Evolutionary conservation across 1,139 yeast genomes (phyloP).

Genomic region (Geotrichum fermentans): DNA sequence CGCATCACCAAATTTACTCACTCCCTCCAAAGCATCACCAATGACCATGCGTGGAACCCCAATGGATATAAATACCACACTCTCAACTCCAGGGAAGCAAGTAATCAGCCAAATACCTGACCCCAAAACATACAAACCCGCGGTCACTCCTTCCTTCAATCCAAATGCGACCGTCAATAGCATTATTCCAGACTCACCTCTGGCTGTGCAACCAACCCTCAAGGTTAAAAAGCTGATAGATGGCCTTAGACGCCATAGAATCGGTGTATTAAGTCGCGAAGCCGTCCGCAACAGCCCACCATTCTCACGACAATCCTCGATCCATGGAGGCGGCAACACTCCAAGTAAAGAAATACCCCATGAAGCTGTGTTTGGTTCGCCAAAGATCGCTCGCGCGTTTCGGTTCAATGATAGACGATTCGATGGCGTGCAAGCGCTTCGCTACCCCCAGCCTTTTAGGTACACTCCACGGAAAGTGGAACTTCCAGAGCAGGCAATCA

Average conservation of each 20-base stretch:
- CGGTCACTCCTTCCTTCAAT: slow-evolving; percentile 9
- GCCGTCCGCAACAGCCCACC: not conserved
- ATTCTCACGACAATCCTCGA: not conserved
- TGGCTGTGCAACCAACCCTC: not conserved
- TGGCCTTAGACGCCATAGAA: slow-evolving; percentile 15
- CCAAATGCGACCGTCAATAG: not conserved
- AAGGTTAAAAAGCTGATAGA: slow-evolving; percentile 8
- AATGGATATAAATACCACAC: slow-evolving; percentile 1
- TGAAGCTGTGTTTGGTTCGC: slow-evolving; percentile 6
- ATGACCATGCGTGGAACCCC: slow-evolving; percentile 1
- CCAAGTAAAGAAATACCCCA: slow-evolving; percentile 2
- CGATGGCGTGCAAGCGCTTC: slow-evolving; percentile 3
- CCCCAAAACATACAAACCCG: slow-evolving; percentile 7
- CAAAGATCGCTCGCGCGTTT: slow-evolving; percentile 13
- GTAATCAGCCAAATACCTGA: not conserved
- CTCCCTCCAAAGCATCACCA: not conserved
- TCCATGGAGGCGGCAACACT: slow-evolving; percentile 14
- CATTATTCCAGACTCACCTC: slow-evolving; percentile 8
- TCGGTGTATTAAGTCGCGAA: slow-evolving; percentile 3
- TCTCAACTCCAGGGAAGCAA: slow-evolving; percentile 2
- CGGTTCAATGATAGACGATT: slow-evolving; percentile 7
- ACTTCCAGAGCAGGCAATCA: slow-evolving; percentile 19
- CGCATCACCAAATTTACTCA: not conserved
- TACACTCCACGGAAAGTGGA: slow-evolving; percentile 9
- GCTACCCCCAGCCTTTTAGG: slow-evolving; percentile 12